These are phyloP conservation scores for Saturnispora besseyi DNA, from an alignment of 805 yeast genomes.

Conservation along the genomic window DNA sequence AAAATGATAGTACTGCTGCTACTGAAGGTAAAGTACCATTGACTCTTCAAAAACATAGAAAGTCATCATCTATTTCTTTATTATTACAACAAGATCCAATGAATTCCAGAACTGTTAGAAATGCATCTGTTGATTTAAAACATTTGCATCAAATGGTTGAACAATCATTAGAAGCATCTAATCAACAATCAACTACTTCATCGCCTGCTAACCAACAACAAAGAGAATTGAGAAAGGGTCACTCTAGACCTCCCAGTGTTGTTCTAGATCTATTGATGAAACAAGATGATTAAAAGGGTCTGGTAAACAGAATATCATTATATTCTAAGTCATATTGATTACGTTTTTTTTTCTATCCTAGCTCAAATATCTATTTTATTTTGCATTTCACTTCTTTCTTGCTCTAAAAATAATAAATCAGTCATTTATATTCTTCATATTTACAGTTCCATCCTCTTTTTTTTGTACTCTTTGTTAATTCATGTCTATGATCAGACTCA, in stretches of 20 bases:
- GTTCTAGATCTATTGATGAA: constrained; percentile 28
- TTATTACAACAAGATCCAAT: not conserved
- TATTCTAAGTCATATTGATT: too few relatives aligned
- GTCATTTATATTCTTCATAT: not conserved
- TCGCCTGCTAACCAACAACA: not conserved
- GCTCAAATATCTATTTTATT: not conserved
- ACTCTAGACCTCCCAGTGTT: constrained; percentile 32
- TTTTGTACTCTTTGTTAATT: too few relatives aligned
- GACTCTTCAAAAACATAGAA: not conserved
- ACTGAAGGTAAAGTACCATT: not conserved
- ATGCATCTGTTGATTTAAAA: constrained; percentile 9
- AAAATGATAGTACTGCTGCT: not conserved
- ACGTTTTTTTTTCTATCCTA: too few relatives aligned
- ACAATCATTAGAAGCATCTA: constrained; percentile 5
- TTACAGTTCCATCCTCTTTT: not conserved
- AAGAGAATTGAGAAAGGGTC: not conserved
- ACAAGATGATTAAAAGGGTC: not conserved
- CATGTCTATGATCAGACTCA: too few relatives aligned
- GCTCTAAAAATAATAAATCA: not conserved
- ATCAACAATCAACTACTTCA: not conserved
- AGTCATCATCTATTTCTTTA: constrained; percentile 1
- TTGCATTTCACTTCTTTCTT: not conserved
- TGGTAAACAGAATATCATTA: not conserved
- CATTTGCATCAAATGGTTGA: constrained; percentile 12
- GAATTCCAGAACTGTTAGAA: not conserved